A percentile compares a stretch with the other conserved stretches of the same genome.
Conservation (phyloP, 2,329 filamentous ascomycete species). For the Leptographium lundbergii region DNA sequence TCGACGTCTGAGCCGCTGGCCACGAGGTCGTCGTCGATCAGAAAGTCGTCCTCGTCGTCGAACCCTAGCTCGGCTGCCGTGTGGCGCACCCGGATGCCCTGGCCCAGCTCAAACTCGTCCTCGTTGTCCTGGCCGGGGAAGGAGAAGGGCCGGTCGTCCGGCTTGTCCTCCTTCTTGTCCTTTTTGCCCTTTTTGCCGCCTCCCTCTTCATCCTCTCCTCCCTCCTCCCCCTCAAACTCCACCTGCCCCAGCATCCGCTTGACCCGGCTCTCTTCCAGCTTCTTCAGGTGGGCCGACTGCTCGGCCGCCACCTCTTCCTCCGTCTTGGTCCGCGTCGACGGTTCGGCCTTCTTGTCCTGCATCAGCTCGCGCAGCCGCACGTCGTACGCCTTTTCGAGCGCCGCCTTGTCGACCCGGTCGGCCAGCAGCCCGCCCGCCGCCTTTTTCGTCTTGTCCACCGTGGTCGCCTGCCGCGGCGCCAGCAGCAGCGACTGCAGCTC, state of each 20-base stretch:
- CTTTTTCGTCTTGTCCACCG: slow-evolving; percentile 5
- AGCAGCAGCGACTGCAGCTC: slow-evolving; percentile 63
- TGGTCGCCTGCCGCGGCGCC: slow-evolving; percentile 24
- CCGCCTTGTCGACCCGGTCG: slow-evolving; percentile 43
- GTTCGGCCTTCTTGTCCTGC: slow-evolving; percentile 72
- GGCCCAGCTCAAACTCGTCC: slow-evolving; percentile 47
- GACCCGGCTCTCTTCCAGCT: slow-evolving; percentile 71
- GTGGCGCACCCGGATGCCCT: slow-evolving; percentile 42
- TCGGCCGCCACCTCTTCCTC: slow-evolving; percentile 73
- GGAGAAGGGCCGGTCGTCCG: slow-evolving; percentile 9
- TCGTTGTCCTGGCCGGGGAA: slow-evolving; percentile 30
- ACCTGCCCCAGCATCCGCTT: slow-evolving; percentile 79
- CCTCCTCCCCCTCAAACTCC: slow-evolving; percentile 56
- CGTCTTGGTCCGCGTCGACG: slow-evolving; percentile 80
- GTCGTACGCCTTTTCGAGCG: slow-evolving; percentile 81
- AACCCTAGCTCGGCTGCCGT: slow-evolving; percentile 56
- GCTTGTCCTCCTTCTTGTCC: slow-evolving; percentile 14
- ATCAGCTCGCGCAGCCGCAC: slow-evolving; percentile 68
- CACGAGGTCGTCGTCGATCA: slow-evolving; percentile 79
- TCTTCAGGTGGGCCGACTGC: slow-evolving; percentile 62
- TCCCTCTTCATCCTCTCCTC: slow-evolving; percentile 23
- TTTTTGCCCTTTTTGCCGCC: slow-evolving; percentile 50
- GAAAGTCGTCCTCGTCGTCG: slow-evolving; percentile 89
- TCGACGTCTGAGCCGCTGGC: slow-evolving; percentile 67
- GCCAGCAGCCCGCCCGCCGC: slow-evolving; percentile 4